These are phyloP conservation scores for Apiotrichum mycotoxinovorans DNA, from an alignment of 1,284 basidiomycete genomes.

Conservation along the genomic window DNA sequence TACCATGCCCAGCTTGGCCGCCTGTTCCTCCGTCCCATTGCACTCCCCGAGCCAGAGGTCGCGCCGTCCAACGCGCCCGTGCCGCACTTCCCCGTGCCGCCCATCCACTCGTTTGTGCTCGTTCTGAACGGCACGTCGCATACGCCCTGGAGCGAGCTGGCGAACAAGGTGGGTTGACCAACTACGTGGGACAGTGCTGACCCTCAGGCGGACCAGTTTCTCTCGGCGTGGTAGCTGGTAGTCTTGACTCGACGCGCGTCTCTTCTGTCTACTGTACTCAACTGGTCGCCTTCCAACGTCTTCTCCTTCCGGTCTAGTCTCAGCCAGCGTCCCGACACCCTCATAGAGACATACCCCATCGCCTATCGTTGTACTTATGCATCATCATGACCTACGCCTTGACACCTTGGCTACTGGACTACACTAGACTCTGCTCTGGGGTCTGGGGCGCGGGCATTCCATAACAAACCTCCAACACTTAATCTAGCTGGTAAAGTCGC, in stretches of 20 bases:
- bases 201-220: conserved; percentile 23
- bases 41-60: conserved; percentile 20
- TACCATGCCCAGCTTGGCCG: conserved; percentile 23
- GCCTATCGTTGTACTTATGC: conserved; percentile 17
- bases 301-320: not conserved
- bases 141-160: conserved; percentile 29
- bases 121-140: conserved; percentile 29
- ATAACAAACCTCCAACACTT: not conserved
- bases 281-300: not conserved
- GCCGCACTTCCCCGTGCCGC: conserved; percentile 14
- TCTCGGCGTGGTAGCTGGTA: conserved; percentile 14
- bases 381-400: conserved; percentile 11
- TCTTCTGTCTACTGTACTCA: not conserved
- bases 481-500: conserved; percentile 73
- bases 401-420: no score
- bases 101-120: conserved; percentile 22
- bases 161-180: conserved; percentile 23
- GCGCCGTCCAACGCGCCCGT: conserved; percentile 9
- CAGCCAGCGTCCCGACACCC: not conserved
- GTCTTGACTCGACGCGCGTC: no score
- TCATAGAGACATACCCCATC: conserved; percentile 2
- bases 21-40: conserved; percentile 23
- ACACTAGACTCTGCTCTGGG: no score
- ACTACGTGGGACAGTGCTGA: not conserved
- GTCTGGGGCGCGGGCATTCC: not conserved